A percentile compares a stretch with the other conserved stretches of the same genome.
phyloP scores from a whole-genome alignment of 495 filamentous ascomycete species.

The Hypoxylon fragiforme region DNA sequence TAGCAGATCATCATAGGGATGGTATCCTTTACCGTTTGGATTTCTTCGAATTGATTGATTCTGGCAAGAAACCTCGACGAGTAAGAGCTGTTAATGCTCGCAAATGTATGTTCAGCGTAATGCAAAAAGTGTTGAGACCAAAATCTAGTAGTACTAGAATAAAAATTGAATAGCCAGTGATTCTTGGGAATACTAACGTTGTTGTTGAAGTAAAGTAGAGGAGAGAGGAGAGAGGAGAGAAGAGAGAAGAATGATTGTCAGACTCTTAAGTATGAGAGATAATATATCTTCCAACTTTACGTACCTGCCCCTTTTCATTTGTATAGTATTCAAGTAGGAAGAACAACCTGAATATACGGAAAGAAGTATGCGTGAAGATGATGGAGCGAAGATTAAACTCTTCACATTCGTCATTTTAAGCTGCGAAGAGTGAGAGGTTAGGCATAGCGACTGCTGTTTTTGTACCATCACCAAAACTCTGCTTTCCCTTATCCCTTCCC shows the following conservation, averaged over 20 bases:
- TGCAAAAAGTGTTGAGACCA: conserved; percentile 3
- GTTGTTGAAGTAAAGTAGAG: conserved; percentile 13
- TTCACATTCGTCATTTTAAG: not conserved
- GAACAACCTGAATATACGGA: not conserved
- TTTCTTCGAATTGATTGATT: too few relatives aligned
- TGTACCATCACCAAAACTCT: too few relatives aligned
- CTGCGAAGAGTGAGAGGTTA: conserved; percentile 1
- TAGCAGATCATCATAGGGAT: not conserved
- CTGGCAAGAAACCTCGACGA: not conserved
- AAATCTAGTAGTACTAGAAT: conserved; percentile 11
- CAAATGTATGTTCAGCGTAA: conserved; percentile 14
- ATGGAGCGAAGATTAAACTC: not conserved
- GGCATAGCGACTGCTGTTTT: too few relatives aligned
- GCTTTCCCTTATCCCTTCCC: too few relatives aligned
- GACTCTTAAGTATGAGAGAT: too few relatives aligned
- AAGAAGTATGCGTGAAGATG: not conserved
- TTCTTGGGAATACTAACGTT: conserved; percentile 7
- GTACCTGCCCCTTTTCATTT: too few relatives aligned
- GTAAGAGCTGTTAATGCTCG: not conserved
- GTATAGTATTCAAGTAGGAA: not conserved
- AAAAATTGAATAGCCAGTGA: conserved; percentile 4
- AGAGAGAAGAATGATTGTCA: too few relatives aligned
- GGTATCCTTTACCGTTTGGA: too few relatives aligned
- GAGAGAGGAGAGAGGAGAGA: too few relatives aligned
- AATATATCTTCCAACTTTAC: too few relatives aligned